A percentile compares a stretch with the other conserved stretches of the same genome.
Conservation (phyloP, 495 filamentous ascomycete species). For the Diplogelasinospora grovesii region DNA sequence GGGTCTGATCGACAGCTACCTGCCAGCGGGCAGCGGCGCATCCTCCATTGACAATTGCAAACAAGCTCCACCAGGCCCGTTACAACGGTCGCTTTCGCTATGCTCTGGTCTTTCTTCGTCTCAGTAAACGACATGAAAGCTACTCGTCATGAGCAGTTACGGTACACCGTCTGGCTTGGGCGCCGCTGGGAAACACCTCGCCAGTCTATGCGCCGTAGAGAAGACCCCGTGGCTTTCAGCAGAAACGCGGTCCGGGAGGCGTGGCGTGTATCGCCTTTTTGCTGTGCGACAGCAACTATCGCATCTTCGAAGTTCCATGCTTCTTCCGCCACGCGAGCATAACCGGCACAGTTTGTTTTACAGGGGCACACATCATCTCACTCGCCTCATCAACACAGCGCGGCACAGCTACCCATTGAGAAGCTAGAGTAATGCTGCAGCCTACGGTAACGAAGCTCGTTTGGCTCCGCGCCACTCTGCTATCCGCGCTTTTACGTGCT, state of each 20-base stretch:
- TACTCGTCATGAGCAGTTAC: too few relatives aligned
- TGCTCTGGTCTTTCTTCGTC: too few relatives aligned
- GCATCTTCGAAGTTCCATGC: conserved; percentile 3
- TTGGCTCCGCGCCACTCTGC: conserved; percentile 16
- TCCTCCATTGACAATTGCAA: too few relatives aligned
- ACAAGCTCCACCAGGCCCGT: too few relatives aligned
- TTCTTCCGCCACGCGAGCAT: conserved; percentile 9
- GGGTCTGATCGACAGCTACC: too few relatives aligned
- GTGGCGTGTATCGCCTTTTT: conserved; percentile 1
- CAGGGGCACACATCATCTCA: conserved; percentile 14
- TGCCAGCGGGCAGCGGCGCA: too few relatives aligned
- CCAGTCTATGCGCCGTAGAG: background rate
- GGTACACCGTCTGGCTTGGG: too few relatives aligned
- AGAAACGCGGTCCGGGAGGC: too few relatives aligned
- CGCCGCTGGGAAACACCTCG: background rate
- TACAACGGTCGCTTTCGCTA: too few relatives aligned
- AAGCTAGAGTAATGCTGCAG: conserved; percentile 22
- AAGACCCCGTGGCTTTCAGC: background rate
- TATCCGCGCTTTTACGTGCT: conserved; percentile 10
- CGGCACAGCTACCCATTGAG: conserved; percentile 22
- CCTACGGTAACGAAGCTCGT: conserved; percentile 16
- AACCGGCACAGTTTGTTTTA: conserved; percentile 5
- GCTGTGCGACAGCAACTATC: background rate
- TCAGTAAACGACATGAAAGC: too few relatives aligned
- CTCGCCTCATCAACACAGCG: conserved; percentile 10